Evolutionary conservation across 176 grass and related monocot species (phyloP).

Genomic region (Cymbopogon citratus): DNA sequence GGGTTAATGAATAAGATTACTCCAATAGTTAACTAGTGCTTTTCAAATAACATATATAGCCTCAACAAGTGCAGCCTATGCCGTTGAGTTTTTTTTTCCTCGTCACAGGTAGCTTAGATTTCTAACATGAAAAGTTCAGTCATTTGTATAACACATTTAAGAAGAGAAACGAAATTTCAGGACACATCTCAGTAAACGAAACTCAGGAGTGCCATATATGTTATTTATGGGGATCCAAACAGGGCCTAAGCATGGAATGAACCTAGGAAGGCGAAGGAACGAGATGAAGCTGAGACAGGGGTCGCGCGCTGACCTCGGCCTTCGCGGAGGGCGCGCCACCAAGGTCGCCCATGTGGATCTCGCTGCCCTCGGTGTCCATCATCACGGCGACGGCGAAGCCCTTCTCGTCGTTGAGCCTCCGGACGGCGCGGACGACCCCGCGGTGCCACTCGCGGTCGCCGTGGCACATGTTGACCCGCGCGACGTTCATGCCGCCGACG

Average conservation of each 20-base stretch:
- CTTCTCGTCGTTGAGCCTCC: slow-evolving; percentile 91
- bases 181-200: neutral
- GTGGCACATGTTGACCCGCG: slow-evolving; percentile 97
- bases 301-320: slow-evolving; percentile 55
- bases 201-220: neutral
- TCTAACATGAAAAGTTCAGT: neutral
- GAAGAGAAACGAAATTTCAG: neutral
- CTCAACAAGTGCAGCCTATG: neutral
- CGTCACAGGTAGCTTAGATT: neutral
- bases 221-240: too few species aligned
- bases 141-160: neutral
- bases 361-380: slow-evolving; percentile 98
- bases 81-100: neutral
- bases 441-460: slow-evolving; percentile 84
- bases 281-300: neutral
- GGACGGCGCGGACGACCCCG: slow-evolving; percentile 60
- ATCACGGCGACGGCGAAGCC: slow-evolving; percentile 84
- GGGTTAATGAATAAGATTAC: neutral
- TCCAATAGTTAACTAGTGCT: neutral
- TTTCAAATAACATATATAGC: neutral
- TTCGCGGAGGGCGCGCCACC: slow-evolving; percentile 70
- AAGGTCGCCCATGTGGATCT: slow-evolving; percentile 98
- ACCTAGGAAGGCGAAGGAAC: neutral
- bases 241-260: neutral
- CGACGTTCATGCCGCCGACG: slow-evolving; percentile 90